A percentile compares a stretch with the other conserved stretches of the same genome.
These are phyloP conservation scores for Penicillium frequentans DNA, from an alignment of 2,329 filamentous ascomycete genomes.

Conservation along the genomic window DNA sequence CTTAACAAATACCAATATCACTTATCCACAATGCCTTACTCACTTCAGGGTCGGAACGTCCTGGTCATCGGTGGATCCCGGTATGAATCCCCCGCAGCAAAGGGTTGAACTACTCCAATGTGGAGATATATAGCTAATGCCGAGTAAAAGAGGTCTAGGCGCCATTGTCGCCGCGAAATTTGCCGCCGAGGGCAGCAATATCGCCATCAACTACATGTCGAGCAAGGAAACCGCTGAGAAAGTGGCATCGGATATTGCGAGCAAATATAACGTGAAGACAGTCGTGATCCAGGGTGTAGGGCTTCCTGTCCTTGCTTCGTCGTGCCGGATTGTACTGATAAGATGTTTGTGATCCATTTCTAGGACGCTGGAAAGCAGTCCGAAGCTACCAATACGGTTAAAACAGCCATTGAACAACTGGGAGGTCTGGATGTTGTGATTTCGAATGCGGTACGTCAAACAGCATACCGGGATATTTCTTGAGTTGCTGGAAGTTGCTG, in stretches of 20 bases:
- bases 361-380: conserved; percentile 62
- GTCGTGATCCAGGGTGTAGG: conserved; percentile 61
- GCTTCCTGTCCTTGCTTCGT: neutral
- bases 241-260: conserved; percentile 57
- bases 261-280: conserved; percentile 53
- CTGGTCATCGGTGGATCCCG: conserved; percentile 65
- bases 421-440: conserved; percentile 75
- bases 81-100: conserved; percentile 41
- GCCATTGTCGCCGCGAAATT: conserved; percentile 67
- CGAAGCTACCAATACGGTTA: conserved; percentile 61
- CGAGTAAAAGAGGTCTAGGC: conserved; percentile 62
- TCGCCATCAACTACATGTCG: conserved; percentile 72
- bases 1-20: neutral
- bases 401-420: conserved; percentile 59
- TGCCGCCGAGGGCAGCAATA: conserved; percentile 65
- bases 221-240: conserved; percentile 60
- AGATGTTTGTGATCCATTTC: neutral
- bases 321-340: neutral
- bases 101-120: neutral
- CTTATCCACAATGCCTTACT: conserved; percentile 56
- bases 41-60: conserved; percentile 61
- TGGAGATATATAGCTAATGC: conserved; percentile 3
- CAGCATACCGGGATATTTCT: no score
- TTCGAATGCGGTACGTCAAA: conserved; percentile 63
- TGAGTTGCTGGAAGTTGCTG: neutral